Percentiles rank a stretch among this genome's conserved stretches.
These are phyloP conservation scores for Lentinula lateritia DNA, from an alignment of 768 basidiomycete genomes.

Conservation along the genomic window DNA sequence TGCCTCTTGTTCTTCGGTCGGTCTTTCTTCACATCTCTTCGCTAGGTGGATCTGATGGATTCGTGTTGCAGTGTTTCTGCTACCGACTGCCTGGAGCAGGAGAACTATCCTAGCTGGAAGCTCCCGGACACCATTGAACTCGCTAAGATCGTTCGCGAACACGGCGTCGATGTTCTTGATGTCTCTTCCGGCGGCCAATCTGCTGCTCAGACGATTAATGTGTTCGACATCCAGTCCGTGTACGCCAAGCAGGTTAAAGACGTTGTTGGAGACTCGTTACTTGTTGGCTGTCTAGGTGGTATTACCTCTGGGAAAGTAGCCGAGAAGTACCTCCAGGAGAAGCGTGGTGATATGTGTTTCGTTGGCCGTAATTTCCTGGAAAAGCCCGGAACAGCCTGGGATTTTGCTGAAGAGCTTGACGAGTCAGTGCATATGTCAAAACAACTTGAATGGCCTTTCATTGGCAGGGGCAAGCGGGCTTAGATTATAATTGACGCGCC, in stretches of 20 bases:
- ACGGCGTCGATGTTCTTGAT: constrained; percentile 74
- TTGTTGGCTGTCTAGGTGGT: constrained; percentile 47
- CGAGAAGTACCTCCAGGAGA: constrained; percentile 50
- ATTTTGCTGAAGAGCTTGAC: constrained; percentile 52
- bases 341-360: constrained; percentile 53
- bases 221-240: constrained; percentile 43
- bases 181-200: constrained; percentile 62
- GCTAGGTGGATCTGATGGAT: background rate
- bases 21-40: background rate
- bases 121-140: constrained; percentile 62
- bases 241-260: constrained; percentile 50
- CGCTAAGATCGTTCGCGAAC: constrained; percentile 50
- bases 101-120: constrained; percentile 63
- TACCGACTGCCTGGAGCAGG: constrained; percentile 67
- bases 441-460: constrained; percentile 53
- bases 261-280: constrained; percentile 17
- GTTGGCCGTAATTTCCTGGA: constrained; percentile 58
- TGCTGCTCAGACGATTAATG: constrained; percentile 30
- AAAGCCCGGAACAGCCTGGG: constrained; percentile 48
- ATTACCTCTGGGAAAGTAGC: constrained; percentile 53
- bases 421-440: constrained; percentile 40
- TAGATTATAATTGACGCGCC: background rate
- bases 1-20: constrained; percentile 70
- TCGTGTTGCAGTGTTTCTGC: constrained; percentile 49
- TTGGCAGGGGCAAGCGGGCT: constrained; percentile 23